Evolutionary conservation across 306 rosid species (phyloP).

Genomic region (Casuarina equisetifolia): DNA sequence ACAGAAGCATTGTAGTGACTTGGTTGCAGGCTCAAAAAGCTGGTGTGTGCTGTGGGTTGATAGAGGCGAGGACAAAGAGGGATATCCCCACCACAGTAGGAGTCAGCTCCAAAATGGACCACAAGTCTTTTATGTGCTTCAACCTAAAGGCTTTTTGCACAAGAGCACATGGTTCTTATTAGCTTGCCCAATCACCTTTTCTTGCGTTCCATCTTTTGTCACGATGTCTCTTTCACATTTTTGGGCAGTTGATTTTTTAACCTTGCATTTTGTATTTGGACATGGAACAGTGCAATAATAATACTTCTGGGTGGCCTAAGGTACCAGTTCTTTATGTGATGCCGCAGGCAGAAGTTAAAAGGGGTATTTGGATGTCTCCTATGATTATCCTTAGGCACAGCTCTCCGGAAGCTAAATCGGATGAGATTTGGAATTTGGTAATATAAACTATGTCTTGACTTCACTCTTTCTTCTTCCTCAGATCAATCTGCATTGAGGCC

Average conservation of each 20-base stretch:
- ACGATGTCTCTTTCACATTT: neutral
- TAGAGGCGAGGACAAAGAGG: neutral
- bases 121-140: constrained; percentile 1
- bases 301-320: neutral
- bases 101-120: constrained; percentile 30
- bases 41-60: neutral
- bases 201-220: constrained; percentile 19
- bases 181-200: neutral
- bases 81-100: constrained; percentile 10
- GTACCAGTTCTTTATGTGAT: too few species aligned
- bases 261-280: neutral
- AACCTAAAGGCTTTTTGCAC: neutral
- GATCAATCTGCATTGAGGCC: neutral
- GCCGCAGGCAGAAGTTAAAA: neutral
- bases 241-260: neutral
- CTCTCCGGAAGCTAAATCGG: neutral
- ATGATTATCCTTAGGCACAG: neutral
- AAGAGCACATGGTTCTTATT: constrained; percentile 6
- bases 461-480: neutral
- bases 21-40: neutral
- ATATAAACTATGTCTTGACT: too few species aligned
- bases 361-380: neutral
- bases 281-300: constrained; percentile 31
- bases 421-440: neutral
- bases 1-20: neutral